phyloP scores from a whole-genome alignment of 1,284 basidiomycete species.

The Melampsora larici-populina region DNA sequence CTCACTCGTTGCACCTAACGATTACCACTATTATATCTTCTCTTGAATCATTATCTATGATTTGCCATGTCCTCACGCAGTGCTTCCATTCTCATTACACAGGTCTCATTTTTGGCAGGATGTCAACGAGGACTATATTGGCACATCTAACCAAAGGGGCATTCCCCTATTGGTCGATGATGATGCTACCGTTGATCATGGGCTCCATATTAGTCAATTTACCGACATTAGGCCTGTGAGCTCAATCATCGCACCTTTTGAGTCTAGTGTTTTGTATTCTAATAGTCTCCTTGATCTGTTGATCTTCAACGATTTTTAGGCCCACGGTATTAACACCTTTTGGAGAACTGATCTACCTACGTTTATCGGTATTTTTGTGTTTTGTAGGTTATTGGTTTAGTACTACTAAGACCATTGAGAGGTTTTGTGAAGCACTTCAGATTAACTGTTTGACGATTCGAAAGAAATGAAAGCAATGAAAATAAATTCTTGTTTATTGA shows the following conservation, averaged over 20 bases:
- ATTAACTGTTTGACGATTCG: slow-evolving; percentile 40
- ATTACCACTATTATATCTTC: not conserved
- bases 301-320: not conserved
- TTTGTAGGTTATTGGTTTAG: slow-evolving; percentile 19
- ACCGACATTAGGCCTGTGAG: slow-evolving; percentile 33
- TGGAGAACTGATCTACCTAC: slow-evolving; percentile 30
- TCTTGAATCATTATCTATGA: too few species aligned
- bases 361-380: slow-evolving; percentile 32
- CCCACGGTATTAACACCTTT: slow-evolving; percentile 33
- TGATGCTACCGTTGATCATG: slow-evolving; percentile 24
- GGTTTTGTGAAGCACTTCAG: slow-evolving; percentile 29
- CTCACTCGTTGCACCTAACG: not conserved
- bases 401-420: slow-evolving; percentile 28
- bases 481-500: too few species aligned
- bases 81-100: not conserved
- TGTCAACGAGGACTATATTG: slow-evolving; percentile 32
- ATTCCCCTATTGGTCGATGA: slow-evolving; percentile 30
- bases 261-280: too few species aligned
- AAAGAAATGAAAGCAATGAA: not conserved
- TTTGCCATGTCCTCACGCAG: not conserved
- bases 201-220: slow-evolving; percentile 34
- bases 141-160: slow-evolving; percentile 35
- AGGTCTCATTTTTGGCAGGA: slow-evolving; percentile 41
- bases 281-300: not conserved
- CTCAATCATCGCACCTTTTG: not conserved